Evolutionary conservation across 2,329 filamentous ascomycete species (phyloP), one percentile per base, ranked within the genome.

Genomic region (Neonectria coccinea): DNA sequence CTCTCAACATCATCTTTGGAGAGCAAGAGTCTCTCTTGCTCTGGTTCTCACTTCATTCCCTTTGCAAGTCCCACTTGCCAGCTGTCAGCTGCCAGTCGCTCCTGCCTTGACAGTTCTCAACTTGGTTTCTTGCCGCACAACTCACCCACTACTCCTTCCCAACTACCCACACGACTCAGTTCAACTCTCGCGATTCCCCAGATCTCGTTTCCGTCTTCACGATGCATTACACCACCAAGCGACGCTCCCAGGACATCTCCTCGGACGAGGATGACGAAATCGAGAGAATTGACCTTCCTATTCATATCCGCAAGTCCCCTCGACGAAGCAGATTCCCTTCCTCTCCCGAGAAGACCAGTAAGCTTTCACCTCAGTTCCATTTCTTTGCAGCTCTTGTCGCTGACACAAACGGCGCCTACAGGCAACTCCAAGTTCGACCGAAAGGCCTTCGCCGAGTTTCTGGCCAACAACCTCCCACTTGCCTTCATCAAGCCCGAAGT

Each of bases 401-500:
- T 51, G 18, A 51, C 48, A 7, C 5, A 51, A 11, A 31, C 22
- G 22, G 48, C 18, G 6, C n/a, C n/a, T 14, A 18, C 18, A 12
- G n/a, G n/a, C n/a, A 36, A 12, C 36, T 3, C 4, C 36, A 39
- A 39, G 36, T 39, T 39, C 14, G 36, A 39, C 36, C 36, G 14
- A 7, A 2, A 51, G 31, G n/a, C 48, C 10, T 33, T 70, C 54
- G 59, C 31, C 8, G 55, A 69, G 0, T 69, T 70, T 16, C 62
- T 70, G 1, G 52, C 64, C 4, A 62, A 67, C 18, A 39, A 59
- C 10, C 3, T 77, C 0, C 74, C 74, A 1, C 52, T 69, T 2
- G 62, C 62, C 31, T 45, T 78, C 1, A 64, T 78, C 41, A 64
- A 70, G 1, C 2, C 56, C 3, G 59, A 69, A 16, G 57, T 76